Evolutionary conservation across 371 early-diverging fungal genomes (phyloP).

Genomic region (Mucor indicus): DNA sequence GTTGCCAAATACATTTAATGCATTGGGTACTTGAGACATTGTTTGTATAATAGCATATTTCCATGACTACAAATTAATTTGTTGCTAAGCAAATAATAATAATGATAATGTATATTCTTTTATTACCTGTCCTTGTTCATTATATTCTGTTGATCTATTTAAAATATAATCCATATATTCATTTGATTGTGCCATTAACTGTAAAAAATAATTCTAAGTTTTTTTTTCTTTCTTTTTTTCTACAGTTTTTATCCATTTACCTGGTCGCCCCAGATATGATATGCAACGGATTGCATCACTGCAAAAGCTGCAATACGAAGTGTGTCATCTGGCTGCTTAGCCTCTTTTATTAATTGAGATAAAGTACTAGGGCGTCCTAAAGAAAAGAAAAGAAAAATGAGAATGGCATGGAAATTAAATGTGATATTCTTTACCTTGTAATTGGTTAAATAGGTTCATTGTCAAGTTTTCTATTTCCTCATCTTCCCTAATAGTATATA

Average conservation of each 20-base stretch:
- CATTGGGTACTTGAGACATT: conserved; percentile 18
- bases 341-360: conserved; percentile 22
- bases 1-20: conserved; percentile 18
- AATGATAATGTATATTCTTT: neutral
- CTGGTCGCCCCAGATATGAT: conserved; percentile 41
- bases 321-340: conserved; percentile 40
- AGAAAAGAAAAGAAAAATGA: neutral
- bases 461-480: conserved; percentile 30
- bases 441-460: conserved; percentile 14
- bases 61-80: conserved; percentile 30
- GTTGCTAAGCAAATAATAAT: neutral
- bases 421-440: conserved; percentile 18
- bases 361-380: conserved; percentile 20
- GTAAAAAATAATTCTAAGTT: neutral
- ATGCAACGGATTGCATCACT: conserved; percentile 37
- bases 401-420: neutral
- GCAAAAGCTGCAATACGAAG: conserved; percentile 41
- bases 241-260: conserved; percentile 14
- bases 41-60: conserved; percentile 43
- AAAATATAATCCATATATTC: conserved; percentile 45
- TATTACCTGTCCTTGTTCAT: conserved; percentile 37
- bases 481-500: conserved; percentile 7
- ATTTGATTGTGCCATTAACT: conserved; percentile 32
- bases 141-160: conserved; percentile 41
- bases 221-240: neutral